Percentiles rank a stretch among this genome's conserved stretches.
These are phyloP conservation scores for Paramecium bursaria DNA, from an alignment of 73 alveolate genomes.

Conservation along the genomic window DNA sequence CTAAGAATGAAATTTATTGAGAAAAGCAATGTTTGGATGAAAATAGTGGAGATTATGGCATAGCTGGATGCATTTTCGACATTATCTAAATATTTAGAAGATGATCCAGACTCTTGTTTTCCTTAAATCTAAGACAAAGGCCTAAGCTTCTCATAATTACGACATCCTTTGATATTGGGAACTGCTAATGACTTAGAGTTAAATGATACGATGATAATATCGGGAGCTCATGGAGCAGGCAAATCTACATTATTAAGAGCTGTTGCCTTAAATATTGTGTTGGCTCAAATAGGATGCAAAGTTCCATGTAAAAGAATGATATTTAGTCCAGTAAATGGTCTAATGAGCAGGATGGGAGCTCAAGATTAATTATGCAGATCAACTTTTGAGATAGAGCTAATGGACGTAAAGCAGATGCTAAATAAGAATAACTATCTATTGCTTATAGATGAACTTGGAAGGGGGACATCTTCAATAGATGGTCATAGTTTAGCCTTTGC, in stretches of 20 bases:
- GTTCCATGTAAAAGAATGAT: constrained; percentile 34
- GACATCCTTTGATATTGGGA: constrained; percentile 26
- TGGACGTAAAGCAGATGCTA: constrained; percentile 28
- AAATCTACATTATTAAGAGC: constrained; percentile 43
- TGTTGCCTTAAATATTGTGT: not conserved
- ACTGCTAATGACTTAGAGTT: not conserved
- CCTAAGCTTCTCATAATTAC: not conserved
- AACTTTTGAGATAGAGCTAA: constrained; percentile 16
- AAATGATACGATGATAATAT: not conserved
- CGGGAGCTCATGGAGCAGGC: constrained; percentile 54
- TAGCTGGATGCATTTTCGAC: constrained; percentile 9
- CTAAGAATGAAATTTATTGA: not conserved
- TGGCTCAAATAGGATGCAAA: constrained; percentile 27
- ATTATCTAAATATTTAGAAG: constrained; percentile 20
- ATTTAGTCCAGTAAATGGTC: constrained; percentile 15
- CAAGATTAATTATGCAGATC: constrained; percentile 27
- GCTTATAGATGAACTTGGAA: constrained; percentile 51
- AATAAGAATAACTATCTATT: constrained; percentile 16
- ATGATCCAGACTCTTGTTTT: not conserved
- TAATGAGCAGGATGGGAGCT: constrained; percentile 52
- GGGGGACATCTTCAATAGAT: constrained; percentile 54
- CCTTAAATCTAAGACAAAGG: not conserved
- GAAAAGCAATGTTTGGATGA: not conserved
- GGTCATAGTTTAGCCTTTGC: constrained; percentile 47
- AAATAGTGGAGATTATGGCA: constrained; percentile 1